These are phyloP conservation scores for Cadophora sp. DNA, from an alignment of 2,329 filamentous ascomycete species.

Conservation along the genomic window DNA sequence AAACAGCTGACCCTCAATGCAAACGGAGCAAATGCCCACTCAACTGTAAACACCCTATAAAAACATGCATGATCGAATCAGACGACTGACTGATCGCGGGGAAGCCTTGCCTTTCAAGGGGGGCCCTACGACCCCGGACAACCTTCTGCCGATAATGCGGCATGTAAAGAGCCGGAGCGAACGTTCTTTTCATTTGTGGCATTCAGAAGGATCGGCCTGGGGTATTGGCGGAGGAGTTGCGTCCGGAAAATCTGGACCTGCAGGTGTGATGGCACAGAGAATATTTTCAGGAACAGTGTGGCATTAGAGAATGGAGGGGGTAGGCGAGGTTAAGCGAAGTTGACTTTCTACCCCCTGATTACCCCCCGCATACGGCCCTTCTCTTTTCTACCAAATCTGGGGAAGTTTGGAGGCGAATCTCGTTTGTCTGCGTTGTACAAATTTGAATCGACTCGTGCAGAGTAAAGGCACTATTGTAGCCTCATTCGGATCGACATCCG, in stretches of 20 bases:
- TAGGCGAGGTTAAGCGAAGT: background rate
- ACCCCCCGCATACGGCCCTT: background rate
- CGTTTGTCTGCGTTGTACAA: background rate
- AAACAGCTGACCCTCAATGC: constrained; percentile 15
- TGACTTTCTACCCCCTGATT: background rate
- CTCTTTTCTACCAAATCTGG: background rate
- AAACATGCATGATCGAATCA: constrained; percentile 15
- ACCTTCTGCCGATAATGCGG: constrained; percentile 16
- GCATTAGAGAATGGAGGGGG: constrained; percentile 15
- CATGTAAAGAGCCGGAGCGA: constrained; percentile 19
- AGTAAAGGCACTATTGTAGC: background rate
- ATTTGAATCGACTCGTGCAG: background rate
- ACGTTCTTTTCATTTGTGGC: constrained; percentile 17
- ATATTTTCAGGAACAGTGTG: constrained; percentile 1
- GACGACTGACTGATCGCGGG: background rate
- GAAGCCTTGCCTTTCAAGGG: background rate
- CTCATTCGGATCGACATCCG: constrained; percentile 2
- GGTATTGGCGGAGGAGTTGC: constrained; percentile 18
- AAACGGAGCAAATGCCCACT: constrained; percentile 15
- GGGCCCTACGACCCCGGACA: background rate
- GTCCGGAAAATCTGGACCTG: constrained; percentile 8
- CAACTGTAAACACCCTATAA: constrained; percentile 18
- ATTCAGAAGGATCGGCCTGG: constrained; percentile 7
- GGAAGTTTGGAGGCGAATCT: background rate
- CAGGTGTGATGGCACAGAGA: background rate